Conservation (phyloP, 2,329 filamentous ascomycete species). For the Neonectria ditissima region DNA sequence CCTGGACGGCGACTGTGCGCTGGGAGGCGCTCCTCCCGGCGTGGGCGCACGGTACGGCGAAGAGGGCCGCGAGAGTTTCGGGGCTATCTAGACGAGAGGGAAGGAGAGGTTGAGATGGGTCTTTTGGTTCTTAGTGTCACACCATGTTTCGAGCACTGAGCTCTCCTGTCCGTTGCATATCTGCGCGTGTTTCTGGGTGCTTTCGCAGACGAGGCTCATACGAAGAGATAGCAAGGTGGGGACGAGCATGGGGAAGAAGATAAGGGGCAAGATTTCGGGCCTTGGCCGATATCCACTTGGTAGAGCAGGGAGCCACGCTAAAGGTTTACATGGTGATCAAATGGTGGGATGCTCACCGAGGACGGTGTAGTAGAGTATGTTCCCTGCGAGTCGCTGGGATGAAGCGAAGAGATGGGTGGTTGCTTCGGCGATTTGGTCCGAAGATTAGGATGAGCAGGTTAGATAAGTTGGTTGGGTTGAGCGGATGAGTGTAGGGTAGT, state of each 20-base stretch:
- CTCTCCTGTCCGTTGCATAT: conserved; percentile 8
- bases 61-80: neutral
- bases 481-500: neutral
- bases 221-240: conserved; percentile 17
- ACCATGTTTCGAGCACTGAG: neutral
- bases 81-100: conserved; percentile 9
- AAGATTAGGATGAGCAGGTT: neutral
- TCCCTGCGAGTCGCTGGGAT: neutral
- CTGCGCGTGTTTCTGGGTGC: conserved; percentile 1
- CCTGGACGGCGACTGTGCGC: neutral
- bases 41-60: neutral
- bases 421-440: neutral
- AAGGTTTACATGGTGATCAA: neutral
- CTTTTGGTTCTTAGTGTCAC: conserved; percentile 7
- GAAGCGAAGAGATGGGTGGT: neutral
- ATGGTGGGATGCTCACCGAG: neutral
- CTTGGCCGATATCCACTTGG: neutral
- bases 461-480: neutral
- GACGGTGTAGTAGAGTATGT: neutral
- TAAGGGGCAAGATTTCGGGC: neutral
- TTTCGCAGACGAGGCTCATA: neutral
- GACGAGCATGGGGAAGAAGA: neutral
- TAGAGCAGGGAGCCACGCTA: neutral
- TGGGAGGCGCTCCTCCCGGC: conserved; percentile 14
- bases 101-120: conserved; percentile 1